Evolutionary conservation across 2,329 filamentous ascomycete genomes (phyloP).

Genomic region (Aspergillus fructus): DNA sequence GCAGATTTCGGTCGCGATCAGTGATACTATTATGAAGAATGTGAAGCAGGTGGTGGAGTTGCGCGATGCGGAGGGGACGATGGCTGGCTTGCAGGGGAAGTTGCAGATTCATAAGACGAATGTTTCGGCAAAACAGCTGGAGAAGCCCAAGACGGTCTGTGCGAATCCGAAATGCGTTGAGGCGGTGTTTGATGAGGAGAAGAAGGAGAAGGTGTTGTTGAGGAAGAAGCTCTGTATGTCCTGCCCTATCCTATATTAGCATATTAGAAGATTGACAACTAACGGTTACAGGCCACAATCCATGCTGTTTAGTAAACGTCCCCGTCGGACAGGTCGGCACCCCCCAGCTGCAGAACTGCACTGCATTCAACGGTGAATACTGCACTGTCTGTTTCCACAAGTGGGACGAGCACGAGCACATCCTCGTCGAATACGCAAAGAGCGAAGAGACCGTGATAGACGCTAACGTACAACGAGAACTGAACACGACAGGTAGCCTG

Average conservation of each 20-base stretch:
- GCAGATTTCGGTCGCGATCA: constrained; percentile 8
- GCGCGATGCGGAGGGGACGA: neutral
- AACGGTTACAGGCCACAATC: constrained; percentile 4
- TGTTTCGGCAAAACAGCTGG: neutral
- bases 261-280: neutral
- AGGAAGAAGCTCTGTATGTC: constrained; percentile 6
- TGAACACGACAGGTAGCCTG: neutral
- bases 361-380: neutral
- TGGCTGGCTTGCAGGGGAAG: neutral
- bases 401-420: constrained; percentile 10
- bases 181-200: constrained; percentile 1
- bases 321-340: constrained; percentile 10
- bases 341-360: constrained; percentile 5
- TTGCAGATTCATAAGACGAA: constrained; percentile 7
- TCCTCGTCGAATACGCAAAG: constrained; percentile 9
- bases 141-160: constrained; percentile 4
- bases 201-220: neutral
- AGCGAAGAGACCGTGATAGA: neutral
- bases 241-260: neutral
- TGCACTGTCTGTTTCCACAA: constrained; percentile 3
- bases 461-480: constrained; percentile 1
- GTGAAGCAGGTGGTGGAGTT: constrained; percentile 1
- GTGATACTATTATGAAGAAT: constrained; percentile 3
- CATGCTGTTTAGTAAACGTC: constrained; percentile 7
- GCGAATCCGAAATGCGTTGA: constrained; percentile 2